Conservation (phyloP, 805 yeast species). For the Saccharomycopsis babjevae region DNA sequence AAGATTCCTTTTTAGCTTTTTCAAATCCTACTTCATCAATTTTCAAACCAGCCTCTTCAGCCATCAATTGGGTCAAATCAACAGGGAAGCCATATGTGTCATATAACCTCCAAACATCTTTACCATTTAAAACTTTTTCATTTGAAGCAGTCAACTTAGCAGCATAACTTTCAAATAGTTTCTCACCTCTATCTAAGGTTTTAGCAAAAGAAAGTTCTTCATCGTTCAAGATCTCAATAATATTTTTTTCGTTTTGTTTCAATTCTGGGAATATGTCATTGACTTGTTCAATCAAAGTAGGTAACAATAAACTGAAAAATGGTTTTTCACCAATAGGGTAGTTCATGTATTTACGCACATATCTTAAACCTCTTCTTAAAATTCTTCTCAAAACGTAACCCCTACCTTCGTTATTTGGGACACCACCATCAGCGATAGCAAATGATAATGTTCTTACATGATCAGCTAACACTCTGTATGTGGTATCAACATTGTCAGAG, state of each 20-base stretch:
- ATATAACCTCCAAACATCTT: constrained; percentile 95
- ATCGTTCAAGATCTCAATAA: constrained; percentile 87
- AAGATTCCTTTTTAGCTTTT: constrained; percentile 76
- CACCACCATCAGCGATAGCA: constrained; percentile 98
- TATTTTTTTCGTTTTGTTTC: constrained; percentile 49
- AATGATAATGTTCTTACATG: constrained; percentile 95
- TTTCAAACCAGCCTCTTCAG: constrained; percentile 90
- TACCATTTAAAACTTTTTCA: constrained; percentile 73
- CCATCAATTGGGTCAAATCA: constrained; percentile 95
- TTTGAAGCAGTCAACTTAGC: constrained; percentile 66
- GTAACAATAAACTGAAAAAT: constrained; percentile 86
- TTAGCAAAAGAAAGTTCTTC: constrained; percentile 93
- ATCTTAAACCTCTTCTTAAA: constrained; percentile 95
- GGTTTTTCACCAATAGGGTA: constrained; percentile 74
- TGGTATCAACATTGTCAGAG: constrained; percentile 90
- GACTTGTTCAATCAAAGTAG: constrained; percentile 85
- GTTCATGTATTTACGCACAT: constrained; percentile 90
- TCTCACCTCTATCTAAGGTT: constrained; percentile 96
- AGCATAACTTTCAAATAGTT: constrained; percentile 89
- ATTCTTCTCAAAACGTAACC: constrained; percentile 97
- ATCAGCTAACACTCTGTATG: constrained; percentile 96
- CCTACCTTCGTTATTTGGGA: constrained; percentile 98
- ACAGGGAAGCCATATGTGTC: constrained; percentile 99
- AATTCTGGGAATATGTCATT: constrained; percentile 82
- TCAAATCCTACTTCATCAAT: constrained; percentile 92